Evolutionary conservation across 192 early-diverging fungal genomes (phyloP).

Genomic region (Gonapodya prolifera): DNA sequence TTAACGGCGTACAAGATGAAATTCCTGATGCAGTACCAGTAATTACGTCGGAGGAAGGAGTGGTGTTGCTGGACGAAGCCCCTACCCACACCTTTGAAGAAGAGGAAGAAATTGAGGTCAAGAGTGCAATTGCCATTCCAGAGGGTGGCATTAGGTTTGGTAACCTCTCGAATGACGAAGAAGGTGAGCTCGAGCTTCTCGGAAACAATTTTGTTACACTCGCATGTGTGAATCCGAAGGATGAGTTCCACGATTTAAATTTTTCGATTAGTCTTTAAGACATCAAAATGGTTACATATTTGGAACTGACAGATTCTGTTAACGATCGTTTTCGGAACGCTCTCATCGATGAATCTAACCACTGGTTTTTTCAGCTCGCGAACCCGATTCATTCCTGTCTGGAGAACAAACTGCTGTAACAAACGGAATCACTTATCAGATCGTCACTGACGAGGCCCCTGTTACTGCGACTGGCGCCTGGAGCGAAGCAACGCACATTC

Average conservation of each 20-base stretch:
- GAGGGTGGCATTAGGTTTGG: not conserved
- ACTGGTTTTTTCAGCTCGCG: too few species aligned
- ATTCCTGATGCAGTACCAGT: not conserved
- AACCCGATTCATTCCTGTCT: too few species aligned
- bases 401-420: not conserved
- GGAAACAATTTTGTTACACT: not conserved
- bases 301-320: not conserved
- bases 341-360: too few species aligned
- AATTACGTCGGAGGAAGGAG: not conserved
- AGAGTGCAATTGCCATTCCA: constrained; percentile 1
- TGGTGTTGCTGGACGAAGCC: not conserved
- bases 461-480: not conserved
- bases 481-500: not conserved
- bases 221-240: constrained; percentile 18
- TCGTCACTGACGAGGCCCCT: not conserved
- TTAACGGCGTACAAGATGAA: not conserved
- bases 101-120: constrained; percentile 5
- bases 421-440: not conserved
- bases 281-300: constrained; percentile 7
- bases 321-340: too few species aligned
- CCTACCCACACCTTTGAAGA: not conserved
- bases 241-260: constrained; percentile 13
- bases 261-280: constrained; percentile 17
- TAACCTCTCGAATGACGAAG: not conserved
- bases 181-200: not conserved